Evolutionary conservation across 2,329 filamentous ascomycete genomes (phyloP), one percentile per base, ranked within the genome.

Genomic region (Pseudocercospora musae): DNA sequence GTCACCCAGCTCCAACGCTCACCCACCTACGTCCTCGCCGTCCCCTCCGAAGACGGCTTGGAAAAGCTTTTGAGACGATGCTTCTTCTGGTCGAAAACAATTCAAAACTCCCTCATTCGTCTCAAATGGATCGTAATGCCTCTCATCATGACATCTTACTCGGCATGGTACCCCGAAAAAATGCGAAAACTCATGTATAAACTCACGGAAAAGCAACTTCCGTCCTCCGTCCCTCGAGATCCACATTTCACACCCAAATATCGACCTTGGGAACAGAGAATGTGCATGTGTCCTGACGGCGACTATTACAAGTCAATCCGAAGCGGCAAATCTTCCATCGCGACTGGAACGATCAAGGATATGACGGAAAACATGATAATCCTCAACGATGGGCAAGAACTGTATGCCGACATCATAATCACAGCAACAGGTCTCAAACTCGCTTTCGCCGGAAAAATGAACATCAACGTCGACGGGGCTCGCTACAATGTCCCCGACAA

Each of bases 1-100:
- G 86, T 92, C 27, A 94, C 90, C 1, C 91, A 94, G 85, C 82
- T 96, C 2, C 91, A 96, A 77, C 86, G 92, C 60, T 91, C 87
- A 50, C 92, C 92, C 0, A 84, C 83, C 0, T 93, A 91, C 70
- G 62, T 75, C 54, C 61, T 75, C 42, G 68, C 72, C 20, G 60
- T 68, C 21, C 72, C 73, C 1, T 53, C 55, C 3, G 68, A 74
- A 61, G 73, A 75, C 52, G 57, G 20, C 6, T 25, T 70, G 15
- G 73, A 75, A 55, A 69, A 63, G 31, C 55, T 66, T 23, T 61
- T 72, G 23, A 68, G 71, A 15, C 62, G 27, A 37, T 62, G 62
- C 42, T 69, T 67, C 58, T 63, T 61, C 48, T 72, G 67, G 68
- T 63, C 59, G 10, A 67, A 67, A 42, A 56, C 63, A 0, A 59